Percentiles rank a stretch among this genome's conserved stretches.
Evolutionary conservation across 192 early-diverging fungal species (phyloP).

Genomic region (Entophlyctis luteolus): DNA sequence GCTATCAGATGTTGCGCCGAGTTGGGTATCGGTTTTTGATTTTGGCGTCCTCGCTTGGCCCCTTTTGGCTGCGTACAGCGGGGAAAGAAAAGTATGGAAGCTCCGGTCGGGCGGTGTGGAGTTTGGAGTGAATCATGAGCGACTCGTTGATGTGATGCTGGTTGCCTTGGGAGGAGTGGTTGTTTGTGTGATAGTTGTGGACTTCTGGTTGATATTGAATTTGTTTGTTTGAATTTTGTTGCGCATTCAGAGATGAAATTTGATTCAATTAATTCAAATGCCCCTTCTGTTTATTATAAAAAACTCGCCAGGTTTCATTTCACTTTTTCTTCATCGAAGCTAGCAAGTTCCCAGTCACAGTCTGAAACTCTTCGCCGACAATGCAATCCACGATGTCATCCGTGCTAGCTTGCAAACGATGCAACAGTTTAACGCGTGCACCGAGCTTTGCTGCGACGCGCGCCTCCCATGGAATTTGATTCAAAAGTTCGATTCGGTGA

Average conservation of each 20-base stretch:
- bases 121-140: neutral
- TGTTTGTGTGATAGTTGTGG: neutral
- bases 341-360: conserved; percentile 7
- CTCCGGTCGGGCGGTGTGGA: too few relatives aligned
- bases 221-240: too few relatives aligned
- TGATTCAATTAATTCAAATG: too few relatives aligned
- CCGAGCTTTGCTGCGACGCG: conserved; percentile 12
- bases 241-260: too few relatives aligned
- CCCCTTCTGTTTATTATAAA: too few relatives aligned
- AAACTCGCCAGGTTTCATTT: neutral
- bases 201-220: neutral
- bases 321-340: conserved; percentile 24
- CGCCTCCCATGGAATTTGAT: conserved; percentile 21
- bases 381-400: conserved; percentile 16
- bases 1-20: too few relatives aligned
- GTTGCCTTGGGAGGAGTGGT: neutral
- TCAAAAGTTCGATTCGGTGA: neutral
- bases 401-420: neutral
- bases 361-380: conserved; percentile 26
- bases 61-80: too few relatives aligned
- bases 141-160: neutral
- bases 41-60: too few relatives aligned
- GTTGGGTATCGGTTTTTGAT: too few relatives aligned
- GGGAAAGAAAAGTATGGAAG: too few relatives aligned
- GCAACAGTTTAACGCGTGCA: conserved; percentile 3